These are phyloP conservation scores for Penicillium manginii DNA, from an alignment of 495 filamentous ascomycete species.

Conservation along the genomic window DNA sequence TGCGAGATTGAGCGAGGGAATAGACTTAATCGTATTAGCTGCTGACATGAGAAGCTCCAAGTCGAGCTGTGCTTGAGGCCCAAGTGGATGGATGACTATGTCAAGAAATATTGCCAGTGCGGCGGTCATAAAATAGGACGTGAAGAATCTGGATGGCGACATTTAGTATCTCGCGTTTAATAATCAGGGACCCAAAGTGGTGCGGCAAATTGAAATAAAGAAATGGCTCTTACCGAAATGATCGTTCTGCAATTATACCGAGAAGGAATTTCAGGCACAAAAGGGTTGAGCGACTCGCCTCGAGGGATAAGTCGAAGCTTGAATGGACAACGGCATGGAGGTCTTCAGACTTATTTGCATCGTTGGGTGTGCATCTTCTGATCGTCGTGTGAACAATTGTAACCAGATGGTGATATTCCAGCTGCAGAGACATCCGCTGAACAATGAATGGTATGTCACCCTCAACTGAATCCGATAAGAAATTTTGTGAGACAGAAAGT, in stretches of 20 bases:
- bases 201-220: background rate
- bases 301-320: constrained; percentile 25
- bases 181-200: too few relatives aligned
- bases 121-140: constrained; percentile 16
- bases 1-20: constrained; percentile 7
- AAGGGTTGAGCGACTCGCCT: constrained; percentile 22
- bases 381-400: constrained; percentile 24
- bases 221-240: constrained; percentile 14
- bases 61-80: constrained; percentile 12
- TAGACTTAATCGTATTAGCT: constrained; percentile 16
- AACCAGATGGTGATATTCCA: constrained; percentile 23
- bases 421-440: constrained; percentile 16
- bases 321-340: constrained; percentile 28
- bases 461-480: background rate
- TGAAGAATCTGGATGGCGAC: constrained; percentile 12
- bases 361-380: constrained; percentile 17
- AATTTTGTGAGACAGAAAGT: constrained; percentile 18
- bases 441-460: constrained; percentile 1
- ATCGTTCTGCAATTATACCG: constrained; percentile 6
- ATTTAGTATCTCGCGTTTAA: background rate
- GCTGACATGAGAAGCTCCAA: constrained; percentile 24
- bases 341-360: constrained; percentile 9
- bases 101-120: constrained; percentile 22
- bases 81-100: constrained; percentile 24
- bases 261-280: constrained; percentile 16